Conservation (phyloP, 2,329 filamentous ascomycete genomes). For the Coniella vitis region DNA sequence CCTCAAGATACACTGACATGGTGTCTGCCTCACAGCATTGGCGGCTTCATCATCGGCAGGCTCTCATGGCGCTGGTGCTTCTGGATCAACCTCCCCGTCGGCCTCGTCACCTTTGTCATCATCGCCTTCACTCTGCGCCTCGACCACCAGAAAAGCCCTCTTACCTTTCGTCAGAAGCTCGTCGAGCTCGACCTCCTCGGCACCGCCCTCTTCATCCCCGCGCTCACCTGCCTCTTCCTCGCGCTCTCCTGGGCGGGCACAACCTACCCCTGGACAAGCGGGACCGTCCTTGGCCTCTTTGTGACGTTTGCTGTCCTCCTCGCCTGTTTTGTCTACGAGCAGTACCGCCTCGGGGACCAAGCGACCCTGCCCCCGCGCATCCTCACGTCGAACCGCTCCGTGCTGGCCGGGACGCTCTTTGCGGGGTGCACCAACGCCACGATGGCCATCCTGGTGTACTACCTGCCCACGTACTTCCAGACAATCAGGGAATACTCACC, state of each 20-base stretch:
- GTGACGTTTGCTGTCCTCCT: constrained; percentile 19
- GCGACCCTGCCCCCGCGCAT: constrained; percentile 19
- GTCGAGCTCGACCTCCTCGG: constrained; percentile 32
- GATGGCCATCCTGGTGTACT: constrained; percentile 22
- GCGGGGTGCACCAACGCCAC: constrained; percentile 20
- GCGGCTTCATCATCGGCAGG: constrained; percentile 9
- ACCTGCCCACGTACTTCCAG: constrained; percentile 36
- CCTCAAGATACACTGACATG: too few relatives aligned
- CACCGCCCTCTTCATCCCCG: constrained; percentile 19
- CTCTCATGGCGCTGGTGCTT: constrained; percentile 15
- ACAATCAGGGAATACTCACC: constrained; percentile 27
- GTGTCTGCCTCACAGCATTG: background rate
- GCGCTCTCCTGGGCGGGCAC: constrained; percentile 34
- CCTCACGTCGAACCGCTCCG: constrained; percentile 22
- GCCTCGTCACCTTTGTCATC: constrained; percentile 5
- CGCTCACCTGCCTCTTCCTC: constrained; percentile 25
- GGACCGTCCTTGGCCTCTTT: constrained; percentile 27
- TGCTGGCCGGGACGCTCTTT: constrained; percentile 27
- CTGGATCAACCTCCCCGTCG: constrained; percentile 14
- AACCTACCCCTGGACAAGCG: constrained; percentile 27
- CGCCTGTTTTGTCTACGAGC: constrained; percentile 26
- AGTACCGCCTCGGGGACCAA: constrained; percentile 27
- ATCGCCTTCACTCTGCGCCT: constrained; percentile 4
- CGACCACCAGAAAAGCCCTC: background rate
- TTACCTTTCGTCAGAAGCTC: constrained; percentile 23